phyloP scores from a whole-genome alignment of 805 yeast genomes.

The Cyberlindnera subsufficiens region DNA sequence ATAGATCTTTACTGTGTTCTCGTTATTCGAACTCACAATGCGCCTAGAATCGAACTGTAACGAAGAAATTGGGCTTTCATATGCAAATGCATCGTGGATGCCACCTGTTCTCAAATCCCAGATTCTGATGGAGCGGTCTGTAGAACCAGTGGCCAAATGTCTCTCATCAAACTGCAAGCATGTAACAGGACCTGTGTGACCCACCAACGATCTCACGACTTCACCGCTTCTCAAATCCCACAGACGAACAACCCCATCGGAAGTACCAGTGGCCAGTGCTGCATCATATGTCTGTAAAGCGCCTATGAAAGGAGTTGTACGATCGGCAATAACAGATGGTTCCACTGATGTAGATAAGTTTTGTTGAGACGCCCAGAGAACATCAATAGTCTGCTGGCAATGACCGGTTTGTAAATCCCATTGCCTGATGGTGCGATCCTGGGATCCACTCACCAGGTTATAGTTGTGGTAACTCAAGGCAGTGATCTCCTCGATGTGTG shows the following conservation, averaged over 20 bases:
- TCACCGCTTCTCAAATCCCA: conserved; percentile 76
- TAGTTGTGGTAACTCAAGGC: conserved; percentile 50
- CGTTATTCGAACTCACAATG: conserved; percentile 48
- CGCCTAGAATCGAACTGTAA: conserved; percentile 55
- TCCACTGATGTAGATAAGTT: conserved; percentile 15
- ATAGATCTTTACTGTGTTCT: conserved; percentile 46
- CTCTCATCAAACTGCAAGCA: conserved; percentile 64
- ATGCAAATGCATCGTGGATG: conserved; percentile 54
- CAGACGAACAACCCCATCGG: conserved; percentile 66
- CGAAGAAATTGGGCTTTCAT: conserved; percentile 47
- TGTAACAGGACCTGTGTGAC: conserved; percentile 68
- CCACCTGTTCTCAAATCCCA: conserved; percentile 74
- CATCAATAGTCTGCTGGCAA: conserved; percentile 66
- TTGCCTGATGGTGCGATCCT: conserved; percentile 66
- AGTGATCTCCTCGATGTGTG: conserved; percentile 64
- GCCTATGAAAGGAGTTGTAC: conserved; percentile 43
- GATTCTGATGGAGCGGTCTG: conserved; percentile 56
- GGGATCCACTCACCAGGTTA: conserved; percentile 62
- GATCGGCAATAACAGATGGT: conserved; percentile 7
- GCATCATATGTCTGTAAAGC: conserved; percentile 70
- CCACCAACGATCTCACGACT: conserved; percentile 52
- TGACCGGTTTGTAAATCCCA: conserved; percentile 68
- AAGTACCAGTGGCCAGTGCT: conserved; percentile 73
- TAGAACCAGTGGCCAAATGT: conserved; percentile 56
- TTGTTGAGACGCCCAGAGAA: conserved; percentile 48